These are phyloP conservation scores for Amphicarpaea edgeworthii DNA, from an alignment of 306 rosid species.

Conservation along the genomic window DNA sequence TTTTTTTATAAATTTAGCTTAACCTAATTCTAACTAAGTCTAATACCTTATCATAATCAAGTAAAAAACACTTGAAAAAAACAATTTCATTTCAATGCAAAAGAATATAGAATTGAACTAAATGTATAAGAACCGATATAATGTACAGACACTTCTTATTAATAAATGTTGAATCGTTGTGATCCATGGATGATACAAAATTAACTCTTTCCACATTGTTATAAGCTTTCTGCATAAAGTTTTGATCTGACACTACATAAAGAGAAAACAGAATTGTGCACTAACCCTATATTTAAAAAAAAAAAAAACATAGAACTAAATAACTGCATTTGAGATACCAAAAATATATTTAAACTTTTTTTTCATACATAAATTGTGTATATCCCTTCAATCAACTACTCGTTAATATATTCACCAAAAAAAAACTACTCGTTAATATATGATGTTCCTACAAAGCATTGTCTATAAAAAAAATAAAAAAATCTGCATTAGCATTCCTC, in stretches of 20 bases:
- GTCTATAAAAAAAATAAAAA: no score
- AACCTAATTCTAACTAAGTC: not conserved
- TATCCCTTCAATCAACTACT: no score
- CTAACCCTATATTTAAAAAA: no score
- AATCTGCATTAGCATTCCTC: no score
- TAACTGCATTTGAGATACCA: no score
- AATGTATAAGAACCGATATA: not conserved
- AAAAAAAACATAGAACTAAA: no score
- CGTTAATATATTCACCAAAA: no score
- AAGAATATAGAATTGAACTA: not conserved
- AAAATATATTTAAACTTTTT: no score
- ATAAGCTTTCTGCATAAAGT: not conserved
- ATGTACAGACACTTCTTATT: not conserved
- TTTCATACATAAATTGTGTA: no score
- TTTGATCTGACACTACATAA: not conserved
- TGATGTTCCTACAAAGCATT: no score
- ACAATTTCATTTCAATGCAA: not conserved
- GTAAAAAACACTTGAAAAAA: not conserved
- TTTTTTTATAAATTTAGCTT: not conserved
- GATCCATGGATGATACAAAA: not conserved
- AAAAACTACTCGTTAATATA: no score
- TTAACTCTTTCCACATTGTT: not conserved
- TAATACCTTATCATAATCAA: not conserved
- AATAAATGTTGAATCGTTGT: not conserved
- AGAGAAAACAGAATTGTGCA: not conserved